Conservation (phyloP, 345 rosid species). For the Rhizophora mangle region DNA sequence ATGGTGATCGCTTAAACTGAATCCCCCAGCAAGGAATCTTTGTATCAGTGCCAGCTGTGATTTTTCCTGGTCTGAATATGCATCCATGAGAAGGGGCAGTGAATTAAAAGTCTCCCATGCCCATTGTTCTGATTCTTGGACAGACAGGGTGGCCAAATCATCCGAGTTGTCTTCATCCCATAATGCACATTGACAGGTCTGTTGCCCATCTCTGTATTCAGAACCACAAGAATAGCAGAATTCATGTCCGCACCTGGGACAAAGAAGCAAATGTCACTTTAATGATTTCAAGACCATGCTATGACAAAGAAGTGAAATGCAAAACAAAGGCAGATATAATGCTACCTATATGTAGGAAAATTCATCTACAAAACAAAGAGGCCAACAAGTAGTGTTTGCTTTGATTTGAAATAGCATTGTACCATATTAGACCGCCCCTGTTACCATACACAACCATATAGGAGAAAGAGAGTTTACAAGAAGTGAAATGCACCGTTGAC, state of each 20-base stretch:
- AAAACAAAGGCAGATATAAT: background rate
- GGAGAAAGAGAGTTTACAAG: too few relatives aligned
- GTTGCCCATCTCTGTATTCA: conserved; percentile 69
- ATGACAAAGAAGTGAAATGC: background rate
- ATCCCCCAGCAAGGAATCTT: conserved; percentile 91
- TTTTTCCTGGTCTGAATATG: conserved; percentile 92
- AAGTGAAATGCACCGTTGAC: too few relatives aligned
- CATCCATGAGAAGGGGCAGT: conserved; percentile 77
- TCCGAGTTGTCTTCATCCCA: conserved; percentile 84
- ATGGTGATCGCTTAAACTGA: conserved; percentile 81
- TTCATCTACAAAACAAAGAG: too few relatives aligned
- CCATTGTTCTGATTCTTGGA: conserved; percentile 93
- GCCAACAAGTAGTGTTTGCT: too few relatives aligned
- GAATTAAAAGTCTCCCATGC: conserved; percentile 91
- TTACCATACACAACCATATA: too few relatives aligned
- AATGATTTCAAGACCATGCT: background rate
- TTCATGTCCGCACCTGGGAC: conserved; percentile 82
- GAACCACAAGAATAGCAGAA: conserved; percentile 96
- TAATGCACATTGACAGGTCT: conserved; percentile 80
- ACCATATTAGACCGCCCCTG: too few relatives aligned
- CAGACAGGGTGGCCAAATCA: conserved; percentile 47
- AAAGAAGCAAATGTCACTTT: conserved; percentile 12
- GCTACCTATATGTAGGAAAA: too few relatives aligned
- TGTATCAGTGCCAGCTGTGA: conserved; percentile 89
- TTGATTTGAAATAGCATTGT: too few relatives aligned